These are phyloP conservation scores for Xylaria grammica DNA, from an alignment of 495 filamentous ascomycete species.

Conservation along the genomic window DNA sequence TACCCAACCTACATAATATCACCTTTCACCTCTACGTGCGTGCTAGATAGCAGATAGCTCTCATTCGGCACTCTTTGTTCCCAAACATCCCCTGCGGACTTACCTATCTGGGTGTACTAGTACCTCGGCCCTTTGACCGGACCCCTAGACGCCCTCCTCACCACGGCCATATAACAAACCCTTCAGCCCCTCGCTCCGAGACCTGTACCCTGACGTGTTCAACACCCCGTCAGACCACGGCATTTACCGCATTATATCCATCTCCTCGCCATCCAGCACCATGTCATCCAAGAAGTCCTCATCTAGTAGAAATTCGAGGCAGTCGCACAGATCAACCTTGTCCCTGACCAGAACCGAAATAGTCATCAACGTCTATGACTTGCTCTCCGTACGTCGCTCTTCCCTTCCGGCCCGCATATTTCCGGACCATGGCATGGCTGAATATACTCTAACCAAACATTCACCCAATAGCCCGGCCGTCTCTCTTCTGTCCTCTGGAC, in stretches of 20 bases:
- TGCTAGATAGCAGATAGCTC: too few species aligned
- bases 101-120: constrained; percentile 12
- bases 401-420: background rate
- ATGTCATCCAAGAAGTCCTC: constrained; percentile 52
- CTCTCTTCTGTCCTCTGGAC: constrained; percentile 73
- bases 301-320: constrained; percentile 36
- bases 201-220: background rate
- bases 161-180: background rate
- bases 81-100: background rate
- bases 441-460: background rate
- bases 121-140: background rate
- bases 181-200: background rate
- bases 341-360: constrained; percentile 72
- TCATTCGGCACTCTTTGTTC: background rate
- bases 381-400: constrained; percentile 65
- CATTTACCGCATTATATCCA: background rate
- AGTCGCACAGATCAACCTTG: constrained; percentile 61
- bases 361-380: constrained; percentile 79
- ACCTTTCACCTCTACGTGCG: too few species aligned
- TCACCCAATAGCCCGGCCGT: constrained; percentile 60
- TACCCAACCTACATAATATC: too few species aligned
- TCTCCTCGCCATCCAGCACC: background rate
- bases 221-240: background rate
- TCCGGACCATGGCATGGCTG: background rate
- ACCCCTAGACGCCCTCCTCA: background rate